Conservation (phyloP, 139 green algal genomes). For the Picochlorum sp. region DNA sequence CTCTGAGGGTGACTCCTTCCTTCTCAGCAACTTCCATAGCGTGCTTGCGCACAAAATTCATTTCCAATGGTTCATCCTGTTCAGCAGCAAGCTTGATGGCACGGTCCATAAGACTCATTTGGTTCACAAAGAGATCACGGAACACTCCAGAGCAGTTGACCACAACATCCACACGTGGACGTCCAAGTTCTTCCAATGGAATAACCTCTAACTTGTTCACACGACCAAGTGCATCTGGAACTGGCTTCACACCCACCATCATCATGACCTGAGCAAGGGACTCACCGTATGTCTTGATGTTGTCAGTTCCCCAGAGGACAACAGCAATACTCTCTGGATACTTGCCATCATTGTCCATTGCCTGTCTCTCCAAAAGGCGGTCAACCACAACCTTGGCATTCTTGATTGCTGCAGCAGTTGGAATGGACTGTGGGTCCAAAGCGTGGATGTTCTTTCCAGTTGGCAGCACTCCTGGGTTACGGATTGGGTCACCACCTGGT, state of each 20-base stretch:
- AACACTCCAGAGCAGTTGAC: slow-evolving; percentile 99
- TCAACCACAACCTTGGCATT: slow-evolving; percentile 79
- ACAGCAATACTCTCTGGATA: slow-evolving; percentile 96
- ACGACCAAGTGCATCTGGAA: slow-evolving; percentile 88
- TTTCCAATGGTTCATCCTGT: slow-evolving; percentile 93
- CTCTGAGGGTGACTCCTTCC: slow-evolving; percentile 68
- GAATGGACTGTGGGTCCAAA: slow-evolving; percentile 95
- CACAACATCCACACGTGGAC: slow-evolving; percentile 94
- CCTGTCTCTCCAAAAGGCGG: slow-evolving; percentile 88
- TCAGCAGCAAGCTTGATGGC: slow-evolving; percentile 97
- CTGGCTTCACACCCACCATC: slow-evolving; percentile 90
- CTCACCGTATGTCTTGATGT: slow-evolving; percentile 99
- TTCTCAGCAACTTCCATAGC: slow-evolving; percentile 87
- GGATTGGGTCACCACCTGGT: slow-evolving; percentile 96
- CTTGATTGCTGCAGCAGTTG: slow-evolving; percentile 75
- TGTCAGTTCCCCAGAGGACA: slow-evolving; percentile 99
- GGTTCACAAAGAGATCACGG: slow-evolving; percentile 98
- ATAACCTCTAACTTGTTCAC: slow-evolving; percentile 99
- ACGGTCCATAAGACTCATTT: slow-evolving; percentile 96
- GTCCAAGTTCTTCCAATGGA: slow-evolving; percentile 90
- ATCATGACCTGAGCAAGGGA: slow-evolving; percentile 84
- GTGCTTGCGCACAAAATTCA: slow-evolving; percentile 99
- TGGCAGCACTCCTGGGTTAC: slow-evolving; percentile 94
- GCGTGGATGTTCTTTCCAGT: slow-evolving; percentile 99
- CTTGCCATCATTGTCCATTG: slow-evolving; percentile 75